Evolutionary conservation across 208 protist genomes (phyloP), one percentile per base, ranked within the genome.

Genomic region (Leishmania aethiopica): DNA sequence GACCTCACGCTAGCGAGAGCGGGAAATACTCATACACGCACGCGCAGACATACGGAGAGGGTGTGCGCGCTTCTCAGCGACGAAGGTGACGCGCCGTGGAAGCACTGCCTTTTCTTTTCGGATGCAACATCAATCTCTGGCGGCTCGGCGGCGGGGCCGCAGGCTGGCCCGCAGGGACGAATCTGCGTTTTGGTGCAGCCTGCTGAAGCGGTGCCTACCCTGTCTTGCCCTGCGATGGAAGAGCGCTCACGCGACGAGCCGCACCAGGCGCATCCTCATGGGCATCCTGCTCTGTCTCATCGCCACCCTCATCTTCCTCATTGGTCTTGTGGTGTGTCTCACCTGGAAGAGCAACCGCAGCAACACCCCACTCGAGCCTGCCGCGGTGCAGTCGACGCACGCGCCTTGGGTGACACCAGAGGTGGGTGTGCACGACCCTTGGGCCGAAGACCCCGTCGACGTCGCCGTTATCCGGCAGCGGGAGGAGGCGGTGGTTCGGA

Each of bases 181-280:
- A 19, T 11, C 74, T 35, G 37, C 74, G 37, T 15, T 53, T 32
- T 67, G 55, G 53, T n/a, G 10, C 32, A 78, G 37, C 0, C 25
- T 78, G 25, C 37, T 81, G 40, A 72, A 57, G 5, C 77, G 77
- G 35, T 82, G 77, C 32, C 35, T 81, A 0, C 82, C 71, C 17
- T 78, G 53, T 17, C 53, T 37, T 0, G 5, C 51, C n/a, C 25
- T 74, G 11, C 45, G 75, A n/a, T n/a, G 62, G 25, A 55, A 22
- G 25, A 19, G 49, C 19, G 1, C 42, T 8, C 57, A 47, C 49
- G 13, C 22, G 7, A 37, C 3, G 15, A n/a, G 77, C 4, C 82
- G 82, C 72, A 10, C 45, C 19, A 3, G 72, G 19, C 77, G 73
- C 72, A 19, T 67, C 28, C 10, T 8, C 11, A 22, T 82, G 3